Evolutionary conservation across 305 asterid genomes (phyloP).

Genomic region (Coffea humblotiana): DNA sequence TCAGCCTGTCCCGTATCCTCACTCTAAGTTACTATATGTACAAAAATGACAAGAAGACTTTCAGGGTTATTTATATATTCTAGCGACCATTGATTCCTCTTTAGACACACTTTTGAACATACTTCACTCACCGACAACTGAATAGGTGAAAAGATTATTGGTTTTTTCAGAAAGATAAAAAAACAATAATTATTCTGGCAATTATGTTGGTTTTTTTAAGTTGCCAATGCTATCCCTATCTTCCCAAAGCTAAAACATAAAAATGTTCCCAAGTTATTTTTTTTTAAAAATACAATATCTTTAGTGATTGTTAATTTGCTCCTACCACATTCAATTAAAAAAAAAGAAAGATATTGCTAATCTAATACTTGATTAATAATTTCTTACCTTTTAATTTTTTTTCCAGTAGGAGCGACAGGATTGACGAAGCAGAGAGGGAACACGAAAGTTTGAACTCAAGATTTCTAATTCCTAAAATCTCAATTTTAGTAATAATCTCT

Average conservation of each 20-base stretch:
- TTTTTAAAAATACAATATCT: neutral
- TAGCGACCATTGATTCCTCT: neutral
- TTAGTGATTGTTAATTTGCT: no score
- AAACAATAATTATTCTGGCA: no score
- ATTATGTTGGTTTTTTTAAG: no score
- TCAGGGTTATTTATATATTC: neutral
- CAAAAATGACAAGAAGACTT: neutral
- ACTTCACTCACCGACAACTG: conserved; percentile 4
- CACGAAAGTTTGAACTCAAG: no score
- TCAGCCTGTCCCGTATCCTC: neutral
- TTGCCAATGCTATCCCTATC: no score
- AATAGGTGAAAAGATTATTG: neutral
- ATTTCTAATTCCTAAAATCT: no score
- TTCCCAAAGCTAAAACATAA: no score
- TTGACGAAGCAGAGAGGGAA: no score
- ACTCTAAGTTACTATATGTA: neutral
- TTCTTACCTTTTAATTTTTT: no score
- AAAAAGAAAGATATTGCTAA: neutral
- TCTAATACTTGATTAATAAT: no score
- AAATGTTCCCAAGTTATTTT: neutral
- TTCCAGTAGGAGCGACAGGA: no score
- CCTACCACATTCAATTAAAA: neutral
- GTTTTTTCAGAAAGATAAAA: no score
- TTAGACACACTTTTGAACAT: conserved; percentile 3
- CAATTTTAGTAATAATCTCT: neutral